A percentile compares a stretch with the other conserved stretches of the same genome.
These are phyloP conservation scores for Neopestalotiopsis rosae DNA, from an alignment of 2,329 filamentous ascomycete genomes.

Conservation along the genomic window DNA sequence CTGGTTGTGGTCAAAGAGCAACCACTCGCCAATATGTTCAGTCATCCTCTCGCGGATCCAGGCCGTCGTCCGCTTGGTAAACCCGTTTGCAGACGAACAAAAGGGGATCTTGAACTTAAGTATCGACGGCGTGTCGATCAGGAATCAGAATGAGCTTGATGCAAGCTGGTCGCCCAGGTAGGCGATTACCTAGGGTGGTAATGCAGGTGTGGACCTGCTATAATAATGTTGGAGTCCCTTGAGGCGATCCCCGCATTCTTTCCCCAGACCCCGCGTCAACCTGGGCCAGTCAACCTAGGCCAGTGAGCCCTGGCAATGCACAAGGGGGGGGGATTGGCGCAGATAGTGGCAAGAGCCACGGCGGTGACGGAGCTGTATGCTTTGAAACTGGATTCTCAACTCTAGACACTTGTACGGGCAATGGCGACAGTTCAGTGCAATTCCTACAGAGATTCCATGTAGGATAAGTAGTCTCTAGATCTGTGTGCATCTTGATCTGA, in stretches of 20 bases:
- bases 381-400: no score
- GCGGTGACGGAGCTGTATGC: no score
- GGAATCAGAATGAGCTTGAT: not conserved
- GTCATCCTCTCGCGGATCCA: not conserved
- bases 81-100: not conserved
- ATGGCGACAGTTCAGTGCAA: no score
- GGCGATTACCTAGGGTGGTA: not conserved
- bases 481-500: no score
- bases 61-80: not conserved
- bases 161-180: not conserved
- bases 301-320: not conserved
- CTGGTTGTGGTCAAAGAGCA: constrained; percentile 36
- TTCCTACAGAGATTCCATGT: no score
- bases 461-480: no score
- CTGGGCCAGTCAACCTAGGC: not conserved
- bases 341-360: not conserved
- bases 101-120: not conserved
- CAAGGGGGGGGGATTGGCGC: not conserved
- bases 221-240: not conserved
- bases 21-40: constrained; percentile 31
- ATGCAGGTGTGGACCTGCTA: not conserved
- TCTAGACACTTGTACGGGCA: no score
- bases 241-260: not conserved
- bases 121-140: not conserved
- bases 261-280: not conserved